These are phyloP conservation scores for Phytopythium montanum DNA, from an alignment of 352 stramenopile genomes.

Conservation along the genomic window DNA sequence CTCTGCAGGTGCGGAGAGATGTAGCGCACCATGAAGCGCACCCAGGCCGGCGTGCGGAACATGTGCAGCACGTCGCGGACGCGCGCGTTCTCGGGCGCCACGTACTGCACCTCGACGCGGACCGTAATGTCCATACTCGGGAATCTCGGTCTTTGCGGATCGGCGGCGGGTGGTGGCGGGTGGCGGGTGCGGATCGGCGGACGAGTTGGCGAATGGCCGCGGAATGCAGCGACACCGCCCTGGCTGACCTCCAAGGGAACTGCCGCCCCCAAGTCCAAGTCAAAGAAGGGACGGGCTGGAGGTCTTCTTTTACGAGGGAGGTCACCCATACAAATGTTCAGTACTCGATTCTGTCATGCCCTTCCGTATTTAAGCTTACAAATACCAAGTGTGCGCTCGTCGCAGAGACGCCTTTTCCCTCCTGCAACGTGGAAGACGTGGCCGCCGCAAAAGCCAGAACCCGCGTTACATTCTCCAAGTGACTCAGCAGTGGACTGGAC, in stretches of 20 bases:
- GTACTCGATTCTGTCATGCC: background rate
- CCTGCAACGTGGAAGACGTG: background rate
- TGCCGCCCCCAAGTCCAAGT: too few relatives aligned
- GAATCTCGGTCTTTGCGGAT: too few relatives aligned
- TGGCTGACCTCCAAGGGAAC: too few relatives aligned
- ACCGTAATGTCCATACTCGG: conserved; percentile 72
- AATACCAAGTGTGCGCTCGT: background rate
- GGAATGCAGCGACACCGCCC: too few relatives aligned
- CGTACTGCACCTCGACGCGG: conserved; percentile 78
- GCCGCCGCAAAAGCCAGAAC: background rate
- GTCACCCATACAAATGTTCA: background rate
- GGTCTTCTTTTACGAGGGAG: background rate
- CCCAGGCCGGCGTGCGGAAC: conserved; percentile 78
- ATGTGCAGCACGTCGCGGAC: conserved; percentile 77
- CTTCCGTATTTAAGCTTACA: background rate
- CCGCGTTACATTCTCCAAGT: background rate
- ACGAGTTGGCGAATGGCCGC: too few relatives aligned
- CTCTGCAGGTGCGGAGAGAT: conserved; percentile 85
- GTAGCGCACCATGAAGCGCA: conserved; percentile 84
- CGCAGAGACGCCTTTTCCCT: background rate
- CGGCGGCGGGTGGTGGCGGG: too few relatives aligned
- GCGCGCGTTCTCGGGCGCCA: conserved; percentile 50
- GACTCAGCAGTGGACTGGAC: background rate
- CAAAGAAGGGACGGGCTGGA: background rate
- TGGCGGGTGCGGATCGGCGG: too few relatives aligned